Evolutionary conservation across 2,329 filamentous ascomycete species (phyloP).

Genomic region (Aspergillus ochraceus): DNA sequence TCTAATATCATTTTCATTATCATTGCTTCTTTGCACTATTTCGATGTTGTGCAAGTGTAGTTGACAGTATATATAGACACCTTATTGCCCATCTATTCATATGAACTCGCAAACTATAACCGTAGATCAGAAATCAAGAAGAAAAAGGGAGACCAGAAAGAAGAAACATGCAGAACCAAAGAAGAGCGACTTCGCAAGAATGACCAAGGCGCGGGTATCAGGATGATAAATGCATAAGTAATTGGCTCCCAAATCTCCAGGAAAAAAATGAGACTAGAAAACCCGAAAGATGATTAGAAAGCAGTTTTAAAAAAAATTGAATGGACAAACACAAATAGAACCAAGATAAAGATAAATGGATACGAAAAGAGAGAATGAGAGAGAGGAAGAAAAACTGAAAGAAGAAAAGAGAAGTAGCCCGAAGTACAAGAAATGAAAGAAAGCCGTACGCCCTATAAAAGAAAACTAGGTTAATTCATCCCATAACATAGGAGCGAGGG

Average conservation of each 20-base stretch:
- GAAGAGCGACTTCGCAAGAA: neutral
- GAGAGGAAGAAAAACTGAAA: neutral
- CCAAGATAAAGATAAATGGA: neutral
- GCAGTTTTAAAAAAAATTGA: neutral
- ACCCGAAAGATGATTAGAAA: neutral
- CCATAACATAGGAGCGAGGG: conserved; percentile 42
- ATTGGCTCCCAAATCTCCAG: neutral
- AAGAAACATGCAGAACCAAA: neutral
- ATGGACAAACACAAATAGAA: neutral
- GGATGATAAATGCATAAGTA: neutral
- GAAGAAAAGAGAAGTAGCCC: neutral
- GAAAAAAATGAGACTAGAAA: neutral
- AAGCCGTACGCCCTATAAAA: neutral
- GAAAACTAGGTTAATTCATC: conserved; percentile 33
- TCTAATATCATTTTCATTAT: too few species aligned
- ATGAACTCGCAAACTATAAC: neutral
- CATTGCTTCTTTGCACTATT: too few species aligned
- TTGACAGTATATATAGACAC: too few species aligned
- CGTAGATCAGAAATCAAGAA: neutral
- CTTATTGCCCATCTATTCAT: too few species aligned
- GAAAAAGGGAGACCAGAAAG: neutral
- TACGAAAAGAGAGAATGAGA: neutral
- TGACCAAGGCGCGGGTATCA: neutral
- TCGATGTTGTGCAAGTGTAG: too few species aligned
- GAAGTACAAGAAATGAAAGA: neutral